Conservation (phyloP, 2,329 filamentous ascomycete genomes). For the Achaetomium macrosporum region DNA sequence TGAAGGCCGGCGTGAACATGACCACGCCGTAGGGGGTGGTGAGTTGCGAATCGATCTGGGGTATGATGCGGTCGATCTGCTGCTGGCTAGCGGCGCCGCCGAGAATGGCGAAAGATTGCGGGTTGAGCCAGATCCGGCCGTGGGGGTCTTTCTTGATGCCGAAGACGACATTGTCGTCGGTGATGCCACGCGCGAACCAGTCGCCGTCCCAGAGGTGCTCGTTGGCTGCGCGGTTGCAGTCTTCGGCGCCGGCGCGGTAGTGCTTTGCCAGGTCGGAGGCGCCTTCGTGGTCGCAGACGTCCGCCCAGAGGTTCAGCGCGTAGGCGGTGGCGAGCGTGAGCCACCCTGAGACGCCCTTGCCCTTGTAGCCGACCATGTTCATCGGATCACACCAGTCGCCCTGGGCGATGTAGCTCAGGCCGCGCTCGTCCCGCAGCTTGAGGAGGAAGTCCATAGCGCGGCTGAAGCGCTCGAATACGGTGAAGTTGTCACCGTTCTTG, state of each 20-base stretch:
- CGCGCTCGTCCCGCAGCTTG: constrained; percentile 43
- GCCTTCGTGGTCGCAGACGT: constrained; percentile 42
- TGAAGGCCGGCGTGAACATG: constrained; percentile 52
- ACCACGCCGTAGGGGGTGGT: constrained; percentile 47
- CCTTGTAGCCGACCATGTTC: constrained; percentile 58
- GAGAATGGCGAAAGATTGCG: constrained; percentile 51
- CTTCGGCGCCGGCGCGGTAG: constrained; percentile 40
- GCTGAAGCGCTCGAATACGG: constrained; percentile 49
- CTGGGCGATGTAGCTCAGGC: constrained; percentile 52
- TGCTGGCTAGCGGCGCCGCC: constrained; percentile 42
- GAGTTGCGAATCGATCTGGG: constrained; percentile 45
- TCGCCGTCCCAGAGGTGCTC: constrained; percentile 49
- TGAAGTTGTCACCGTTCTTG: constrained; percentile 39
- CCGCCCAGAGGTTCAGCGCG: constrained; percentile 48
- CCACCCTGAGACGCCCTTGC: constrained; percentile 53
- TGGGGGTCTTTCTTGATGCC: constrained; percentile 46
- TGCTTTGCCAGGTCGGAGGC: constrained; percentile 35
- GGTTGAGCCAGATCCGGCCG: constrained; percentile 54
- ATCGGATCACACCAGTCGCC: constrained; percentile 57
- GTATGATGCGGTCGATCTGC: constrained; percentile 41
- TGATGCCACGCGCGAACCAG: constrained; percentile 54
- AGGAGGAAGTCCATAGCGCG: constrained; percentile 55
- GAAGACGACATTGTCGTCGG: constrained; percentile 48
- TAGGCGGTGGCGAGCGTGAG: constrained; percentile 50
- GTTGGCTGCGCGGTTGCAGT: constrained; percentile 47